phyloP scores from a whole-genome alignment of 306 rosid species.

The Prunus salicina region DNA sequence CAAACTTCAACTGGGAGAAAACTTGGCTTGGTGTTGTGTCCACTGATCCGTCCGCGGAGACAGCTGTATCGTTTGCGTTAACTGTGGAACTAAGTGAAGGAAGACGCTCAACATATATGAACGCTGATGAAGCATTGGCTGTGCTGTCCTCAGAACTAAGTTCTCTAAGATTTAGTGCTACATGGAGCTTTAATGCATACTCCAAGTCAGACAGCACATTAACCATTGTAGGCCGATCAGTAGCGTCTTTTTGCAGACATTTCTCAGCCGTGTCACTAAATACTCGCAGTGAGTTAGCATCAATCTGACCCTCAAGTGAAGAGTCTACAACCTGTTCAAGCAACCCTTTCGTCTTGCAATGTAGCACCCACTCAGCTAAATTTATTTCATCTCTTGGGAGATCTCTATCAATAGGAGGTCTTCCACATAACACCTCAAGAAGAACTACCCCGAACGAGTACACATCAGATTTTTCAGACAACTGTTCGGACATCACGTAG shows the following conservation, averaged over 20 bases:
- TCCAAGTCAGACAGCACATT: constrained; percentile 58
- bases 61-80: constrained; percentile 4
- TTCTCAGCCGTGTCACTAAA: constrained; percentile 42
- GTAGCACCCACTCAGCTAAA: constrained; percentile 47
- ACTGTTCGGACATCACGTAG: constrained; percentile 36
- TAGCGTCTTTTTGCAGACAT: constrained; percentile 36
- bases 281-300: constrained; percentile 42
- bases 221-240: constrained; percentile 44
- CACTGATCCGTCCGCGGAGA: background rate
- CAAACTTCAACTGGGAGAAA: constrained; percentile 34
- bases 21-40: constrained; percentile 11
- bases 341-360: constrained; percentile 36
- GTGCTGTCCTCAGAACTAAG: constrained; percentile 39
- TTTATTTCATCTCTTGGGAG: constrained; percentile 48
- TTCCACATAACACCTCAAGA: constrained; percentile 49
- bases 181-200: constrained; percentile 51
- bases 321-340: constrained; percentile 49
- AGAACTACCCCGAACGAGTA: constrained; percentile 58
- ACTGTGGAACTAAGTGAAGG: constrained; percentile 25
- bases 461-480: constrained; percentile 51
- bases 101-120: constrained; percentile 17
- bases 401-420: constrained; percentile 34
- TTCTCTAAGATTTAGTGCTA: constrained; percentile 19
- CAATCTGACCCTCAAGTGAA: constrained; percentile 32
- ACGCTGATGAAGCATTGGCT: constrained; percentile 18